Percentiles rank a stretch among this genome's conserved stretches.
Evolutionary conservation across 2,329 filamentous ascomycete genomes (phyloP).

Genomic region (Emergomyces orientalis): DNA sequence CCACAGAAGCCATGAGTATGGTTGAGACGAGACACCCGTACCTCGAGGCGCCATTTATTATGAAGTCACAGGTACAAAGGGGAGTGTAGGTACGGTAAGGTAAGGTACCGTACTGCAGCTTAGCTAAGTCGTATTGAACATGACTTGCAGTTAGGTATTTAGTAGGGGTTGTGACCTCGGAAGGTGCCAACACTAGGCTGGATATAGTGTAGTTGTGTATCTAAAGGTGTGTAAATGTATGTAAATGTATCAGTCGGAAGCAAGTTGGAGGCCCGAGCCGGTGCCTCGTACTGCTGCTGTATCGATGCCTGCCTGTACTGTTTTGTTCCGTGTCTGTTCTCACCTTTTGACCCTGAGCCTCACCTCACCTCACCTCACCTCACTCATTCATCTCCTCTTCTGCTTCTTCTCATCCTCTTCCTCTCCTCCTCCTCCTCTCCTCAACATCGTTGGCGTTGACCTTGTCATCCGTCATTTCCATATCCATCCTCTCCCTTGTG

Average conservation of each 20-base stretch:
- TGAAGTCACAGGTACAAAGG: too few species aligned
- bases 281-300: not conserved
- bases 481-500: slow-evolving; percentile 22
- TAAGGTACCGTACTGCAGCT: not conserved
- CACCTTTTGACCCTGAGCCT: not conserved
- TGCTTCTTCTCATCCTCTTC: not conserved
- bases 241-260: too few species aligned
- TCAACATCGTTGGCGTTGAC: slow-evolving; percentile 5
- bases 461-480: slow-evolving; percentile 16
- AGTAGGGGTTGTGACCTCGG: too few species aligned
- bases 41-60: too few species aligned
- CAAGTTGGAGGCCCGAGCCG: too few species aligned
- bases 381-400: slow-evolving; percentile 8
- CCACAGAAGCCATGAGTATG: not conserved
- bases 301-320: not conserved
- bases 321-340: not conserved
- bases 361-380: not conserved
- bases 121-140: not conserved
- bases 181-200: not conserved
- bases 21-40: too few species aligned
- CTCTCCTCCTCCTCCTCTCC: not conserved
- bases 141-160: not conserved
- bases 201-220: not conserved
- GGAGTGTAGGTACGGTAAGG: not conserved
- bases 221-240: not conserved